Evolutionary conservation across 2,329 filamentous ascomycete genomes (phyloP), one percentile per base, ranked within the genome.

Genomic region (Trichoderma cornu-damae): DNA sequence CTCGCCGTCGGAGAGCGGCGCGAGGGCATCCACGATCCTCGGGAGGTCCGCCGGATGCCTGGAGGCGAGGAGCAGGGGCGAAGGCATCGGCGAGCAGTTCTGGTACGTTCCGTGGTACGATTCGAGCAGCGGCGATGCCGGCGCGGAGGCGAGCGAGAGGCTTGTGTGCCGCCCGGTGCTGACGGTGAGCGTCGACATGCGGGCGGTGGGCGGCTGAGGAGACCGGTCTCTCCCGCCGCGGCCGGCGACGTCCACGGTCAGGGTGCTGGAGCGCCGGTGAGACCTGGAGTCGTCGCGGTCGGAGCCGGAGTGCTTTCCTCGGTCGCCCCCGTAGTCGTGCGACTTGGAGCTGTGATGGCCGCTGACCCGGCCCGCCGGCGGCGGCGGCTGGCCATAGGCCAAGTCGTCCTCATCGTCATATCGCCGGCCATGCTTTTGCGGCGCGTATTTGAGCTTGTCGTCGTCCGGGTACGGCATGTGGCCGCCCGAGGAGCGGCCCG

Each of bases 81-180:
- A 91, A 0, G 92, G 92, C 90, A 96, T 96, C 0, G 93, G 92
- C 0, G 92, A 96, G 65, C 95, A 89, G 58, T 89, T 90, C 72
- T 97, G 93, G 66, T 96, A 97, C 0, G 92, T 96, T 37, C 93
- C 93, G 61, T 87, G 88, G 72, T 97, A 97, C 1, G 94, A 87
- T 73, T 97, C 93, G 2, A 96, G 82, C 49, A 97, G 78, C 0
- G 93, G 94, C 61, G 90, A 96, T 1, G 84, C 84, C 0, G 91
- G 90, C 1, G 90, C 80, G 20, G 76, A 74, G 2, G 80, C 74
- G 1, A 84, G 69, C 11, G 81, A 77, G 49, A 76, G 61, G 50
- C 65, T 68, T 18, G 69, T 69, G 2, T 68, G 50, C n/a, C 74
- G 72, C 5, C 74, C 73, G 2, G 75, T 77, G 61, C 74, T 75